phyloP scores from a whole-genome alignment of 371 early-diverging fungal species.

The Mortierella sp. region DNA sequence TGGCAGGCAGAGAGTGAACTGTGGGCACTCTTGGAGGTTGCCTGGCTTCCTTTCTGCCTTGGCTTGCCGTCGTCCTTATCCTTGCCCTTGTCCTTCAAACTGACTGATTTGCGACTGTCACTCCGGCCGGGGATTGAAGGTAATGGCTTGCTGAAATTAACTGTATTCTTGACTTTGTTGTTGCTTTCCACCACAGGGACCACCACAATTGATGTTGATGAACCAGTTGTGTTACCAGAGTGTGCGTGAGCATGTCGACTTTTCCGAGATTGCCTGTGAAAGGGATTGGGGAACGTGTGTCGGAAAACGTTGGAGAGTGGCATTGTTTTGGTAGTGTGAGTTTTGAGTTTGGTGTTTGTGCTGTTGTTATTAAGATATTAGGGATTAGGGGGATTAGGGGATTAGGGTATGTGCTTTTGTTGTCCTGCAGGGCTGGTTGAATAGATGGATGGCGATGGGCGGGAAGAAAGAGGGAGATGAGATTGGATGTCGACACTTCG shows the following conservation, averaged over 20 bases:
- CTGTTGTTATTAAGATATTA: not conserved
- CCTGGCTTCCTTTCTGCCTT: not conserved
- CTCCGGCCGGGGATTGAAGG: not conserved
- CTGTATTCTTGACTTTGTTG: not conserved
- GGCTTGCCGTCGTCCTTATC: not conserved
- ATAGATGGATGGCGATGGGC: not conserved
- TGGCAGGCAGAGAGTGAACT: slow-evolving; percentile 14
- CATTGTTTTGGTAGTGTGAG: slow-evolving; percentile 11
- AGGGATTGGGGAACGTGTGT: slow-evolving; percentile 37
- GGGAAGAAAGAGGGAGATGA: not conserved
- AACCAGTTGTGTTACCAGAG: slow-evolving; percentile 9
- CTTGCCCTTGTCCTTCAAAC: not conserved
- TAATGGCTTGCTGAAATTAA: not conserved
- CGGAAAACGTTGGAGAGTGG: slow-evolving; percentile 48
- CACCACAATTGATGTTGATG: slow-evolving; percentile 1
- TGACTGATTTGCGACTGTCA: not conserved
- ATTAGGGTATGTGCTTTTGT: not conserved
- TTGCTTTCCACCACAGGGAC: slow-evolving; percentile 3
- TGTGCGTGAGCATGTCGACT: slow-evolving; percentile 7
- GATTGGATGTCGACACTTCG: slow-evolving; percentile 7
- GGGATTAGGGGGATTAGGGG: not conserved
- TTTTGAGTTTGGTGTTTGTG: not conserved
- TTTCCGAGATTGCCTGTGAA: slow-evolving; percentile 22
- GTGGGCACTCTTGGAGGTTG: slow-evolving; percentile 1
- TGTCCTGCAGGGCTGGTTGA: not conserved